These are phyloP conservation scores for Elaeis oleifera DNA, from an alignment of 202 grass and related monocot species.

Conservation along the genomic window DNA sequence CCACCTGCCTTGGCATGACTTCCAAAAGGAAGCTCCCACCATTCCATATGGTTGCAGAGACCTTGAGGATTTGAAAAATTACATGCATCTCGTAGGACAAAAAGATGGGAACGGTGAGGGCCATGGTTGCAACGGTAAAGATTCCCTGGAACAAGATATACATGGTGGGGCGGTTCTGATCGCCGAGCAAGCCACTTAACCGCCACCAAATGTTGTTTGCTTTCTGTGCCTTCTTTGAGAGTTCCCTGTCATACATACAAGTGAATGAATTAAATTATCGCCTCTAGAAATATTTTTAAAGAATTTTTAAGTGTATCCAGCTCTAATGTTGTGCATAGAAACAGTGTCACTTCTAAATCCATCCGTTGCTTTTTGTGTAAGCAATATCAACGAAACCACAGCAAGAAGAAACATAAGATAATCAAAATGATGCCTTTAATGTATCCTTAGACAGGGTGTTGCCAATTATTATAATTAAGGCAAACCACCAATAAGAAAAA, in stretches of 20 bases:
- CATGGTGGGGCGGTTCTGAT: constrained; percentile 82
- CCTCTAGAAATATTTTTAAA: too few relatives aligned
- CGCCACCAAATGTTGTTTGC: constrained; percentile 98
- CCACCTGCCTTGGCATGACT: constrained; percentile 69
- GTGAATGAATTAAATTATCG: too few relatives aligned
- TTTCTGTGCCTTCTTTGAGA: constrained; percentile 98
- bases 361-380: too few relatives aligned
- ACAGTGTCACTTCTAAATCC: too few relatives aligned
- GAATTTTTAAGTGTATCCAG: too few relatives aligned
- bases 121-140: constrained; percentile 82
- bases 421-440: too few relatives aligned
- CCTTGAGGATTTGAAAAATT: constrained; percentile 82
- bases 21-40: constrained; percentile 89
- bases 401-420: too few relatives aligned
- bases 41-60: constrained; percentile 78
- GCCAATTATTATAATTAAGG: too few relatives aligned
- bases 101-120: constrained; percentile 81
- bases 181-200: constrained; percentile 79
- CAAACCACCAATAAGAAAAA: too few relatives aligned
- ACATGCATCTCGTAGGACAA: constrained; percentile 73
- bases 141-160: constrained; percentile 74
- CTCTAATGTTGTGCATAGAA: too few relatives aligned
- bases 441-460: too few relatives aligned
- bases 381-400: too few relatives aligned
- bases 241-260: constrained; percentile 41